Base-by-base conservation (phyloP, 1,284 basidiomycete species). In the Malassezia equina region DNA sequence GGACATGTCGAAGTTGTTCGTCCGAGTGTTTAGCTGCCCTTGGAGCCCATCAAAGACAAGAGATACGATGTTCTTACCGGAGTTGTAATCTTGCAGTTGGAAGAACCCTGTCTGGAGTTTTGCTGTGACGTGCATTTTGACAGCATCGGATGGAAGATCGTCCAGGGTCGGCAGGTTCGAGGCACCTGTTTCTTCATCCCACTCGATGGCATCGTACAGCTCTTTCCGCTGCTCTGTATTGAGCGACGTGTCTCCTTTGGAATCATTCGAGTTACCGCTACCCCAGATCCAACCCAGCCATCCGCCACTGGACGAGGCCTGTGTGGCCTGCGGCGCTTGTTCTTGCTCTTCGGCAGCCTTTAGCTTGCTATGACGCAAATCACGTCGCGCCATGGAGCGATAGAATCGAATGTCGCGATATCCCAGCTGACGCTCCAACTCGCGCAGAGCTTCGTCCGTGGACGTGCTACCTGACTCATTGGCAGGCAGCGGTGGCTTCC, bases 361-460 rank as follows among this genome's bases (percentile, higher is more conserved):
- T 6, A 47, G 19, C 40, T 17, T 34, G 66, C 98, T 90, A 71
- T 94, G 90, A 63, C 85, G 84, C 15, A 95, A 78, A 63, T 85
- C 84, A 7, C 88, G 90, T 7, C 90, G 84, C 0, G 90, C 90
- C 58, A 99, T 89, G 3, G 91, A 96, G 23, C 94, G 84, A 78
- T 96, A 99, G 77, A 96, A 96, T 11, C 94, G 85, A 50, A 99
- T 86, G 67, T 98, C 94, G 73, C 95, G 89, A 70, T 96, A 98
- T 0, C 83, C 81, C 11, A 98, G 79, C 71, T 88, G 88, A 63
- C 76, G 78, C 74, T 99, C 95, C 48, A 98, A 78, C 1, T 77
- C 79, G 44, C 83, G 80, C 24, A 95, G 77, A 5, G 7, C 36
- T 7, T 33, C 31, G 17, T 21, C 19, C 24, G 9, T 33, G 13